These are phyloP conservation scores for Botrytis tulipae DNA, from an alignment of 2,329 filamentous ascomycete species.

Conservation along the genomic window DNA sequence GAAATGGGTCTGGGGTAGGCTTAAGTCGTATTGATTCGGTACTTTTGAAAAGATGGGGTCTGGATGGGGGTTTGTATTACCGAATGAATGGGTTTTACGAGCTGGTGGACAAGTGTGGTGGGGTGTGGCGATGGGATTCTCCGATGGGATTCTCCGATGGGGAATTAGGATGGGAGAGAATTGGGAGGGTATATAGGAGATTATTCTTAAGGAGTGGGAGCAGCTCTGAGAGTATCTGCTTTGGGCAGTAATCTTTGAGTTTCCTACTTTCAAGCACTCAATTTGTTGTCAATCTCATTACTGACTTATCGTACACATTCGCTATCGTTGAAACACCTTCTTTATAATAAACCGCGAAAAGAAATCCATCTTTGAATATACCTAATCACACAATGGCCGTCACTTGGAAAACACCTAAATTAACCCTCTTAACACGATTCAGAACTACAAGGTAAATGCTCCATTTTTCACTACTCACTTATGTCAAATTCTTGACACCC, in stretches of 20 bases:
- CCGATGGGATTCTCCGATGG: not conserved
- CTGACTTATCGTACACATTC: not conserved
- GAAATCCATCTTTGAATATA: fast-evolving
- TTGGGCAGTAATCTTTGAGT: not conserved
- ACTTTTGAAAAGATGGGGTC: not conserved
- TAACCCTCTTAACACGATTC: not conserved
- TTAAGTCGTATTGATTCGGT: not conserved
- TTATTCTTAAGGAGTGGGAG: not conserved
- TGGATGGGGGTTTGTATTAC: not conserved
- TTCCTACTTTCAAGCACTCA: not conserved
- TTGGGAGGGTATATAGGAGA: not conserved
- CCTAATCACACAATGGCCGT: not conserved
- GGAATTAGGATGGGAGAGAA: not conserved
- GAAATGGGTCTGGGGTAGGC: not conserved
- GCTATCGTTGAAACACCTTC: not conserved
- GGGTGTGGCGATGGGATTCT: not conserved
- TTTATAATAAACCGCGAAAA: not conserved
- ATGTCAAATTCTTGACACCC: not conserved
- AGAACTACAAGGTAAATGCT: not conserved
- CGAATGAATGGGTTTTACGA: not conserved
- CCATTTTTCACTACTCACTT: not conserved
- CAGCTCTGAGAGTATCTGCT: not conserved
- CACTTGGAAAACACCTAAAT: not conserved
- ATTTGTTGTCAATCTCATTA: not conserved
- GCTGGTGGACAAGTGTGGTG: not conserved